These are phyloP conservation scores for Tuber microsphaerosporum DNA, from an alignment of 495 filamentous ascomycete genomes.

Conservation along the genomic window DNA sequence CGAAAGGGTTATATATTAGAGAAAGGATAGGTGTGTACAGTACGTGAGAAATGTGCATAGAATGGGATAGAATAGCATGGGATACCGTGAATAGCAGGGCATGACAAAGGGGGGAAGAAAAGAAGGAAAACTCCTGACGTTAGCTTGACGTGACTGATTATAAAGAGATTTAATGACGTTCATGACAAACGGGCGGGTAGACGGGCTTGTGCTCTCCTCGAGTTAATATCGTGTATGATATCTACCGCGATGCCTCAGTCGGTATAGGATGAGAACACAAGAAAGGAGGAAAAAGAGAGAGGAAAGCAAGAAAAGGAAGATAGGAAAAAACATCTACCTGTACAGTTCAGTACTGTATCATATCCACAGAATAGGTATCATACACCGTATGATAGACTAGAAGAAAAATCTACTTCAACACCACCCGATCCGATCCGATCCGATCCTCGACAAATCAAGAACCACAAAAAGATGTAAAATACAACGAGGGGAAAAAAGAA, in stretches of 20 bases:
- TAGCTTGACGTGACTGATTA: background rate
- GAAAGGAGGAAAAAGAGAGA: background rate
- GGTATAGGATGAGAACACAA: background rate
- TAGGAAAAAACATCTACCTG: background rate
- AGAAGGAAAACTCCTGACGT: background rate
- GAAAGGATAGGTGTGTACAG: background rate
- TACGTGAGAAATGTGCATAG: background rate
- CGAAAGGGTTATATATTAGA: background rate
- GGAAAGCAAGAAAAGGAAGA: background rate
- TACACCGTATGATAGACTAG: background rate
- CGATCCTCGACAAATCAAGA: background rate
- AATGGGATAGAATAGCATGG: background rate
- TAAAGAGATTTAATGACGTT: background rate
- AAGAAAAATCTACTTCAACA: background rate
- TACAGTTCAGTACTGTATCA: background rate
- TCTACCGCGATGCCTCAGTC: background rate
- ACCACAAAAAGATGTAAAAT: conserved; percentile 18
- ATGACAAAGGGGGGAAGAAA: background rate
- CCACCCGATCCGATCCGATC: background rate
- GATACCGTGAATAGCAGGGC: background rate
- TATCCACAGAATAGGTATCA: background rate
- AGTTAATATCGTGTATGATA: background rate
- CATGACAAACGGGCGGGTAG: background rate
- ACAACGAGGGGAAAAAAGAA: conserved; percentile 15
- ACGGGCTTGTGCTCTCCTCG: background rate